phyloP scores from a whole-genome alignment of 2,329 filamentous ascomycete genomes.

The Clonostachys byssicola region DNA sequence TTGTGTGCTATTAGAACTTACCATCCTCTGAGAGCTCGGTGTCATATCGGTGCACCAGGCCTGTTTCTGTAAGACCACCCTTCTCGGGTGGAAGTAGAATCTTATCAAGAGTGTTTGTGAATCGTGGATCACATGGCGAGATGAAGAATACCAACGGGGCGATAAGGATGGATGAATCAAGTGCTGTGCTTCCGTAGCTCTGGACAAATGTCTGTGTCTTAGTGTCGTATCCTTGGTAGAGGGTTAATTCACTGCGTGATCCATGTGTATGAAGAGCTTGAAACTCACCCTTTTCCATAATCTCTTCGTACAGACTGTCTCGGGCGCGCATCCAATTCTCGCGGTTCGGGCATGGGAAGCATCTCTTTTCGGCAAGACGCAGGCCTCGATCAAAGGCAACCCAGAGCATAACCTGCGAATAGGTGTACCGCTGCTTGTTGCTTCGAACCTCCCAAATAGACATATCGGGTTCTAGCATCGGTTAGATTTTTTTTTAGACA shows the following conservation, averaged over 20 bases:
- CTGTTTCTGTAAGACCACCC: conserved; percentile 70
- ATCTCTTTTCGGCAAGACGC: conserved; percentile 70
- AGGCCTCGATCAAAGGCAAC: conserved; percentile 74
- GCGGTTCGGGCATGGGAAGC: conserved; percentile 69
- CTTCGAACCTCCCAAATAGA: conserved; percentile 81
- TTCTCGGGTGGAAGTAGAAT: conserved; percentile 71
- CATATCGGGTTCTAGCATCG: conserved; percentile 61
- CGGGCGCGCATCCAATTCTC: conserved; percentile 61
- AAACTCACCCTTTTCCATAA: conserved; percentile 63
- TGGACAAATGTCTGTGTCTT: conserved; percentile 69
- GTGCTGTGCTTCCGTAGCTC: conserved; percentile 64
- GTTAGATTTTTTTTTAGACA: not conserved
- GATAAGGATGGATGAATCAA: conserved; percentile 73
- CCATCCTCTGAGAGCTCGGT: conserved; percentile 66
- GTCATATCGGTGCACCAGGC: conserved; percentile 73
- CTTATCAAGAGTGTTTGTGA: conserved; percentile 66
- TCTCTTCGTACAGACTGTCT: conserved; percentile 67
- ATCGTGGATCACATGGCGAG: conserved; percentile 71
- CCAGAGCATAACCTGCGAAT: conserved; percentile 83
- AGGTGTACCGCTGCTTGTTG: conserved; percentile 71
- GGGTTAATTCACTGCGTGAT: not conserved
- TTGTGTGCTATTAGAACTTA: conserved; percentile 21
- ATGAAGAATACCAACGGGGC: conserved; percentile 79
- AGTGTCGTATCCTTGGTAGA: conserved; percentile 58
- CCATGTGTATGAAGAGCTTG: not conserved